Base-by-base conservation (phyloP, 495 filamentous ascomycete species). In the Neurospora intermedia region DNA sequence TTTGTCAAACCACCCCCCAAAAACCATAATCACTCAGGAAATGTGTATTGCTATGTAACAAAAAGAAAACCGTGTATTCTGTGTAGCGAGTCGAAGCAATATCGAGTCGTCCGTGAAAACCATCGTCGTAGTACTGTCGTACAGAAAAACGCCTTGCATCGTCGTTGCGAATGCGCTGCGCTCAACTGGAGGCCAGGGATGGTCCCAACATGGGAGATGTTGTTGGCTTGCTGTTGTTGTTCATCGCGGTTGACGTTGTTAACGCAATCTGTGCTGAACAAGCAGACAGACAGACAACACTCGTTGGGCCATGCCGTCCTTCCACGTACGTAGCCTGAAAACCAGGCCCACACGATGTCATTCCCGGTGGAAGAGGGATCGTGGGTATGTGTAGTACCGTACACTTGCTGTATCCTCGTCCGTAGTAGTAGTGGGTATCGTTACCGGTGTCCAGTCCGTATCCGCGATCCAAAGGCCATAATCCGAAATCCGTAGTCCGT, bases 291-390 rank as follows among this genome's bases (percentile, higher is more conserved):
- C 23, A 66, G 8, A 66, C 54, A 73, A 45, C 69, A 38, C 10
- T 27, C 41, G 70, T 73, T 43, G n/a, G 9, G 69, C 74, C 79
- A 80, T 77, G 78, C 79, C 79, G 79, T 81, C 79, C 79, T 76
- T 75, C 75, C 72, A 77, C 79, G 78, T 81, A 77, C 72, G 76
- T 75, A 10, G 43, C 43, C 41, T 66, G 54, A 66, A 46, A 31
- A 35, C 27, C 54, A 66, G 54, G 54, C 54, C 54, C 54, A 66
- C 54, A 66, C 54, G 15, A 66, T 66, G 27, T 66, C 54, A 66
- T 66, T 66, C 54, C 27, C 54, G 54, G 54, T 18, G 27, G 54
- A 66, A 66, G 54, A 66, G 54, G 27, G 54, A 66, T 66, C 54
- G 54, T 66, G 54, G 54, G 54, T 66, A 66, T 66, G 54, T 66